Conservation (phyloP, 345 rosid species). For the thale cress (Arabidopsis thaliana) region DNA sequence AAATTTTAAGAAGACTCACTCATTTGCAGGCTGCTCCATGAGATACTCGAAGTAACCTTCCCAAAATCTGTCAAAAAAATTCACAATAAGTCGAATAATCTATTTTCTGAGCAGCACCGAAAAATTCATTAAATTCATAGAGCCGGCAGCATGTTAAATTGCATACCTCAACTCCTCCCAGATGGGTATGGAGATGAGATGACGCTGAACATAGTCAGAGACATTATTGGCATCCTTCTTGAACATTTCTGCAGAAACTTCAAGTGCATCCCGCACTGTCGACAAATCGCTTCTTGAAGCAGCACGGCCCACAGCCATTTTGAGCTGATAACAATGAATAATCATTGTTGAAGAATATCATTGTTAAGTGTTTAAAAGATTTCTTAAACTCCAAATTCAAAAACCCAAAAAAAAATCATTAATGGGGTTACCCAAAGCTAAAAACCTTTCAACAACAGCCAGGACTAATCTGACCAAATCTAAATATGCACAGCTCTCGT, state of each 20-base stretch:
- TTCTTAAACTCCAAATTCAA: neutral
- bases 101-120: conserved; percentile 12
- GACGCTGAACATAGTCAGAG: conserved; percentile 91
- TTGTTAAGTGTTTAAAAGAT: neutral
- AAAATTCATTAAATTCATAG: neutral
- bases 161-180: conserved; percentile 94
- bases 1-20: conserved; percentile 57
- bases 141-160: conserved; percentile 17
- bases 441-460: conserved; percentile 21
- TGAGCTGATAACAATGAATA: conserved; percentile 61
- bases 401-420: neutral
- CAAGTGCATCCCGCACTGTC: conserved; percentile 94
- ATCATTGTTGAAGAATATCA: conserved; percentile 17
- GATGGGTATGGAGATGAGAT: conserved; percentile 85
- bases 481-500: conserved; percentile 20
- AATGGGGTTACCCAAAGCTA: neutral
- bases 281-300: conserved; percentile 86
- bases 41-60: conserved; percentile 95
- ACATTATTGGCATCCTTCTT: conserved; percentile 93
- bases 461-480: conserved; percentile 12
- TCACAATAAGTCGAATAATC: conserved; percentile 26
- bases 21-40: conserved; percentile 83
- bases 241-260: conserved; percentile 97
- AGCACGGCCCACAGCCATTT: conserved; percentile 93
- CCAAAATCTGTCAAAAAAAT: conserved; percentile 76